Conservation (phyloP, 768 basidiomycete species). For the Termitomyces sp. region DNA sequence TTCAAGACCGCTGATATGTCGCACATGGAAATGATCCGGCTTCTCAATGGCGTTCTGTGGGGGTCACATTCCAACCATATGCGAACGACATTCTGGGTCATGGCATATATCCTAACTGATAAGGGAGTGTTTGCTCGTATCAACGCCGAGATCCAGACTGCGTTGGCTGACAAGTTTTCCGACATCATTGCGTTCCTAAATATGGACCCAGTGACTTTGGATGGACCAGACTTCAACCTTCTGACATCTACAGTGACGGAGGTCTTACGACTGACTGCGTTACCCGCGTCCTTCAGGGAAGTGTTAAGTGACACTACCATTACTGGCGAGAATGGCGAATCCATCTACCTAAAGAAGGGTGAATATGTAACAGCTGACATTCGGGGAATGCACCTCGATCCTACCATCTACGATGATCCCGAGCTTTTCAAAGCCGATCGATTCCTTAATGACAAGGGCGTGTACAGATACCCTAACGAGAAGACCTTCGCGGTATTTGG, state of each 20-base stretch:
- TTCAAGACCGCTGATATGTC: slow-evolving; percentile 3
- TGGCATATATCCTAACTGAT: not conserved
- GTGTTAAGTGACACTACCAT: too few species aligned
- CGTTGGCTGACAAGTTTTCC: slow-evolving; percentile 2
- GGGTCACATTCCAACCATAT: slow-evolving; percentile 7
- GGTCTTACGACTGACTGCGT: too few species aligned
- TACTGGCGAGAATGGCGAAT: not conserved
- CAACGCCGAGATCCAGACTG: too few species aligned
- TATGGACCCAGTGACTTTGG: slow-evolving; percentile 2
- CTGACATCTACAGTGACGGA: not conserved
- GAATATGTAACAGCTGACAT: slow-evolving; percentile 2
- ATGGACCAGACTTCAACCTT: slow-evolving; percentile 6
- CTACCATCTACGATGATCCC: slow-evolving; percentile 5
- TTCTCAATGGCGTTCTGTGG: slow-evolving; percentile 6
- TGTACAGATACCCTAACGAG: slow-evolving; percentile 4
- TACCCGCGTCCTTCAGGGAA: too few species aligned
- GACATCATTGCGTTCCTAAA: slow-evolving; percentile 3
- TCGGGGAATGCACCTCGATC: slow-evolving; percentile 8
- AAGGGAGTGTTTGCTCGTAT: too few species aligned
- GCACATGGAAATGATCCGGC: slow-evolving; percentile 2
- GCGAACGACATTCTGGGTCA: slow-evolving; percentile 6
- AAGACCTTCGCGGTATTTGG: slow-evolving; percentile 3
- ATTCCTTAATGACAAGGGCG: not conserved
- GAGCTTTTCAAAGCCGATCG: slow-evolving; percentile 1
- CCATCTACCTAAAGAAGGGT: slow-evolving; percentile 1